These are phyloP conservation scores for Perkinsela sp. DNA, from an alignment of 208 protist genomes.

Conservation along the genomic window DNA sequence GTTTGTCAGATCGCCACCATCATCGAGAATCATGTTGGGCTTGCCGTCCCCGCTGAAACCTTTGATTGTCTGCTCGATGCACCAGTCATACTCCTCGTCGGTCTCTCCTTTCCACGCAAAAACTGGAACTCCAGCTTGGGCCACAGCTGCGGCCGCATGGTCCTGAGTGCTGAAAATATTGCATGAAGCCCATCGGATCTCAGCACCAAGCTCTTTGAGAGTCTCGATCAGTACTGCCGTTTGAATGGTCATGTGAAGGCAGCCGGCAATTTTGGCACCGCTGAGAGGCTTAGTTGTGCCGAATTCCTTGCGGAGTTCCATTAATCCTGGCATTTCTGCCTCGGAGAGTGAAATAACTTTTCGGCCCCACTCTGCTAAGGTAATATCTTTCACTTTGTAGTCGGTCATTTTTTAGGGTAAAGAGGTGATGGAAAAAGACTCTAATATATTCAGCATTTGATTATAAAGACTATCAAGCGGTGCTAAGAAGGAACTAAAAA, in stretches of 20 bases:
- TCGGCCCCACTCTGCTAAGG: conserved; percentile 79
- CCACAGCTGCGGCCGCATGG: conserved; percentile 41
- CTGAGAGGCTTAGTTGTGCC: conserved; percentile 68
- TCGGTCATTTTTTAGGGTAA: conserved; percentile 11
- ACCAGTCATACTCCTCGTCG: conserved; percentile 95
- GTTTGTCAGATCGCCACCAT: conserved; percentile 96
- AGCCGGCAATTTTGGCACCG: conserved; percentile 87
- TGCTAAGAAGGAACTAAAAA: too few relatives aligned
- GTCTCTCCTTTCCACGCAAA: conserved; percentile 99
- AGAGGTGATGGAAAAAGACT: too few relatives aligned
- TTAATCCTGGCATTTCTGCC: conserved; percentile 98
- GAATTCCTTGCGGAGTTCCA: conserved; percentile 73
- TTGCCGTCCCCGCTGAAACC: conserved; percentile 45
- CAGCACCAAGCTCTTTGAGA: conserved; percentile 79
- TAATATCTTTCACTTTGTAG: conserved; percentile 86
- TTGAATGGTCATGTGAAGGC: conserved; percentile 98
- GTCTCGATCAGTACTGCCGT: conserved; percentile 99
- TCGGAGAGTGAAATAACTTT: conserved; percentile 90
- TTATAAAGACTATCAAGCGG: too few relatives aligned
- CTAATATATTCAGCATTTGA: too few relatives aligned
- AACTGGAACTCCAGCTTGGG: conserved; percentile 72
- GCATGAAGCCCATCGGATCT: conserved; percentile 84
- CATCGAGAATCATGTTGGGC: conserved; percentile 94
- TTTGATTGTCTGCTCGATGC: conserved; percentile 75
- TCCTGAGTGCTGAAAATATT: conserved; percentile 99